Percentiles rank a stretch among this genome's conserved stretches.
phyloP scores from a whole-genome alignment of 2,329 filamentous ascomycete genomes.

The Diplodia scrobiculata region DNA sequence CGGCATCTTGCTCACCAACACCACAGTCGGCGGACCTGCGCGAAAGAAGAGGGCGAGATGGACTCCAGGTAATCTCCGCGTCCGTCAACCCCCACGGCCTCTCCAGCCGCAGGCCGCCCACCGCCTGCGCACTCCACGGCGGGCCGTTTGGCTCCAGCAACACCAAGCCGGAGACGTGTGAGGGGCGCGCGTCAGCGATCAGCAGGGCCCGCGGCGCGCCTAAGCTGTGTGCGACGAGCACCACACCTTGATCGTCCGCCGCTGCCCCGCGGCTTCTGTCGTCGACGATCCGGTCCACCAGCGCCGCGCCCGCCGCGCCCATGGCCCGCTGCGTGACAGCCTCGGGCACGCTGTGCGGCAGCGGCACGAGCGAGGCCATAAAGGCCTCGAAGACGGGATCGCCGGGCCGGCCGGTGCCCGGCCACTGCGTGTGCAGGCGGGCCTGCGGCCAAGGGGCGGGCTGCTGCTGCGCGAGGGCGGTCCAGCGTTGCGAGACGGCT shows the following conservation, averaged over 20 bases:
- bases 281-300: constrained; percentile 48
- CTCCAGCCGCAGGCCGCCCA: background rate
- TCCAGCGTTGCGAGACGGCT: constrained; percentile 38
- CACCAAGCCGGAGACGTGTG: constrained; percentile 39
- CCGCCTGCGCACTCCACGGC: background rate
- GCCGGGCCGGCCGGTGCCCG: constrained; percentile 37
- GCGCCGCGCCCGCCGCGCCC: background rate
- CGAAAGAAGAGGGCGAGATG: background rate
- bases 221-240: background rate
- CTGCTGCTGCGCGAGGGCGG: constrained; percentile 40
- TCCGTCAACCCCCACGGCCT: background rate
- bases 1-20: background rate
- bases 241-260: background rate
- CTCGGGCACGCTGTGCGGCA: constrained; percentile 34
- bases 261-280: constrained; percentile 38
- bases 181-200: background rate
- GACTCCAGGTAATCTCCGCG: background rate
- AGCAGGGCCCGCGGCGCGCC: background rate
- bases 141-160: constrained; percentile 41
- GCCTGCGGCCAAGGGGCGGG: constrained; percentile 50
- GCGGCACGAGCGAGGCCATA: background rate
- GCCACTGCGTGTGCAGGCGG: constrained; percentile 49
- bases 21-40: background rate
- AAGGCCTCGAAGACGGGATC: constrained; percentile 43
- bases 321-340: constrained; percentile 43